Conservation (phyloP, 192 early-diverging fungal genomes). For the Gonapodya prolifera region DNA sequence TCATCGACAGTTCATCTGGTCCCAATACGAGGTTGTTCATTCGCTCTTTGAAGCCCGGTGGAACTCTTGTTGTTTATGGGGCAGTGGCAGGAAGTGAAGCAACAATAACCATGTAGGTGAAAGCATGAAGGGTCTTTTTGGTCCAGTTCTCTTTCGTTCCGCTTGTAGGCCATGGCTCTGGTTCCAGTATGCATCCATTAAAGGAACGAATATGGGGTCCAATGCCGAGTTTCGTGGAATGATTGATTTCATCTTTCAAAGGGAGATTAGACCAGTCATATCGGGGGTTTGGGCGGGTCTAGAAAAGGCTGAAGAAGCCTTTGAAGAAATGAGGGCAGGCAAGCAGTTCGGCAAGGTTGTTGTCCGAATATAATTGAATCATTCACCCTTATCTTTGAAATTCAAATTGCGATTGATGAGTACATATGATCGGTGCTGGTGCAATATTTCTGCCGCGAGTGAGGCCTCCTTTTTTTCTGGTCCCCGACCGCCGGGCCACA, state of each 20-base stretch:
- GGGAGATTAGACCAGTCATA: conserved; percentile 34
- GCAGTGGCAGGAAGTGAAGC: background rate
- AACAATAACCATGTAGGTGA: background rate
- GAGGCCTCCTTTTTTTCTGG: too few species aligned
- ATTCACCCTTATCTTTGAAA: too few species aligned
- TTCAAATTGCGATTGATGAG: too few species aligned
- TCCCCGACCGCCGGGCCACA: too few species aligned
- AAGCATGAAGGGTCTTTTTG: too few species aligned
- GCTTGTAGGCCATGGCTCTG: too few species aligned
- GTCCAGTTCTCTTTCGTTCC: background rate
- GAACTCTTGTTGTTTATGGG: background rate
- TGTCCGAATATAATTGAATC: too few species aligned
- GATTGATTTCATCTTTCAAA: conserved; percentile 39
- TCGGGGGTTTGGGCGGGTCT: background rate
- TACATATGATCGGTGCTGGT: too few species aligned
- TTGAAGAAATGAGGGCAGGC: background rate
- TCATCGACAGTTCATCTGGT: background rate
- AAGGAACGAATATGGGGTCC: conserved; percentile 53
- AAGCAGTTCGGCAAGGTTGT: background rate
- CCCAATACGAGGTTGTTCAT: background rate
- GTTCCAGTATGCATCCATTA: too few species aligned
- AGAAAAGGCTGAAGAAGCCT: background rate
- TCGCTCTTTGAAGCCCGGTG: background rate
- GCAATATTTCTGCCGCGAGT: too few species aligned
- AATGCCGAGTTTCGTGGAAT: conserved; percentile 45